Base-by-base conservation (phyloP, 352 stramenopile genomes). In the Globisporangium rhizosaccharum region DNA sequence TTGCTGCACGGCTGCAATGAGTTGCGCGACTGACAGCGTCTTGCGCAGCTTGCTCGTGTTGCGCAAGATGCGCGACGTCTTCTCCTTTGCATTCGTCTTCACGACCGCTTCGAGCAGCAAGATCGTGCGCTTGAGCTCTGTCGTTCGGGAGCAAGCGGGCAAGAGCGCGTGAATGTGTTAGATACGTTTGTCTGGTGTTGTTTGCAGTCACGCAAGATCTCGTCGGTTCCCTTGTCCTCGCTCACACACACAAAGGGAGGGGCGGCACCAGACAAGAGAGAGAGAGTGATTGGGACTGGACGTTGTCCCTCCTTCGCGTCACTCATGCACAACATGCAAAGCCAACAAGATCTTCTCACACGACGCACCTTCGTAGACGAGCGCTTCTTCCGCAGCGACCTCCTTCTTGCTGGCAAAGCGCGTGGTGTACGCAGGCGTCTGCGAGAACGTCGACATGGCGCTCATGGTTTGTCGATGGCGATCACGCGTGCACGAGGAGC, bases 11-110 rank as follows among this genome's bases (percentile, higher is more conserved):
- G 82, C 83, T 25, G 75, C 65, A 44, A 68, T 62, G 51, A 96
- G 64, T 63, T 90, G 80, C 45, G 66, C 59, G 26, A 81, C 70
- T 30, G 76, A 87, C 46, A 93, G 57, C 36, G 77, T 83, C 68
- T 89, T 90, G 63, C 88, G 88, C 57, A 96, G 48, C 61, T 85
- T 88, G 51, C 78, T 90, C 33, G 78, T 93, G 63, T 79, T 85
- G 59, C 83, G 82, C 33, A 95, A 67, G 39, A 93, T 74, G 36
- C 88, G 86, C 47, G 82, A 65, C 51, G 94, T 78, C 62, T 93
- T 92, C 53, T 94, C 85, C 67, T 92, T 94, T 28, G 83, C 78
- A 56, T 92, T 92, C 9, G 80, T 88, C 58, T 88, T 88, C n/a
- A 90, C 81, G 28, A 89, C 75, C 33, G 70, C 71, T 50, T 94